Evolutionary conservation across 805 yeast genomes (phyloP).

Genomic region (Saturnispora saitoi): DNA sequence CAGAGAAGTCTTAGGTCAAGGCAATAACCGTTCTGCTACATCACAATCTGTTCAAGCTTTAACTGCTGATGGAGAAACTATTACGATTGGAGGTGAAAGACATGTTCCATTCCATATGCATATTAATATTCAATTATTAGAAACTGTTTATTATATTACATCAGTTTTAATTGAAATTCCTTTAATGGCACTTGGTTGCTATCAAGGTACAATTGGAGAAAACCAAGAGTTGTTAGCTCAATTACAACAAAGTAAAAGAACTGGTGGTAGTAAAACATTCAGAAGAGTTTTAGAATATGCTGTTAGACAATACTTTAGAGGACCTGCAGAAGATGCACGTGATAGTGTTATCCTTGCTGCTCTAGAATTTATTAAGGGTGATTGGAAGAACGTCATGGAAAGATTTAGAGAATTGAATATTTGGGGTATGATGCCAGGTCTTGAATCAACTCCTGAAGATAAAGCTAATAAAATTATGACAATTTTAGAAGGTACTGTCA

Average conservation of each 20-base stretch:
- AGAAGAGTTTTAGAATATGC: slow-evolving; percentile 86
- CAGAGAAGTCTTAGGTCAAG: slow-evolving; percentile 92
- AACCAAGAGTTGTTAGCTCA: slow-evolving; percentile 11
- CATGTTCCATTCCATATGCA: slow-evolving; percentile 97
- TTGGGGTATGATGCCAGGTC: slow-evolving; percentile 46
- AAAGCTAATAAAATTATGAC: slow-evolving; percentile 48
- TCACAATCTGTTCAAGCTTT: slow-evolving; percentile 30
- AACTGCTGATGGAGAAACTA: slow-evolving; percentile 9
- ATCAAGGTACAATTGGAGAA: slow-evolving; percentile 30
- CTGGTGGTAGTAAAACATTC: slow-evolving; percentile 52
- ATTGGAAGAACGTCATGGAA: slow-evolving; percentile 74
- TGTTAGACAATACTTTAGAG: slow-evolving; percentile 90
- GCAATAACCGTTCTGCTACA: slow-evolving; percentile 49
- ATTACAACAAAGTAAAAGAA: slow-evolving; percentile 13
- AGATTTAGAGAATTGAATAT: slow-evolving; percentile 69
- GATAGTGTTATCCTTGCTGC: slow-evolving; percentile 93
- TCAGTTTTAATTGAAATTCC: slow-evolving; percentile 90
- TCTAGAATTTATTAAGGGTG: slow-evolving; percentile 75
- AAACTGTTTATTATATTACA: slow-evolving; percentile 85
- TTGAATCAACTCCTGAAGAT: slow-evolving; percentile 37
- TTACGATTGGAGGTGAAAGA: slow-evolving; percentile 38
- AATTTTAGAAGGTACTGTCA: slow-evolving; percentile 59
- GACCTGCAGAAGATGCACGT: slow-evolving; percentile 95
- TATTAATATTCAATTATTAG: slow-evolving; percentile 89
- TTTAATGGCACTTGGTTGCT: slow-evolving; percentile 45